These are phyloP conservation scores for Blastocystis sp. DNA, from an alignment of 352 stramenopile genomes.

Conservation along the genomic window DNA sequence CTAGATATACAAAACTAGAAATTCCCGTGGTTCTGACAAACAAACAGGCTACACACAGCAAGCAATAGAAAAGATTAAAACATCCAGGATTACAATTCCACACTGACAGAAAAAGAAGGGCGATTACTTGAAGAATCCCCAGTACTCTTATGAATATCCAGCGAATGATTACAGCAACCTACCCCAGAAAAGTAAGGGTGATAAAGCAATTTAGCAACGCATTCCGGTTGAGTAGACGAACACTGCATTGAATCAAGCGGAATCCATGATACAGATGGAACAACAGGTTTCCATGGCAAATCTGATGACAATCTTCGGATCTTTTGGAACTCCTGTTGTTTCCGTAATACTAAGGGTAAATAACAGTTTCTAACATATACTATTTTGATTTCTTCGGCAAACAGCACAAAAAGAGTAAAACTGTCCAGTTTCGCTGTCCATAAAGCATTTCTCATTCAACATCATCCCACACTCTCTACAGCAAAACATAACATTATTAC, in stretches of 20 bases:
- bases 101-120: not conserved
- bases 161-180: too few species aligned
- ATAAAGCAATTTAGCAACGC: too few species aligned
- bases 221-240: too few species aligned
- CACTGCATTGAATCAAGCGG: too few species aligned
- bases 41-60: not conserved
- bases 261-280: too few species aligned
- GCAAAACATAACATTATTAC: slow-evolving; percentile 15
- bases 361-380: not conserved
- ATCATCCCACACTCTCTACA: slow-evolving; percentile 39
- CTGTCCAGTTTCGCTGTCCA: not conserved
- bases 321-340: too few species aligned
- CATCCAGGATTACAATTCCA: not conserved
- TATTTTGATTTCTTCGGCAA: not conserved
- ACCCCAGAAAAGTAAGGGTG: too few species aligned
- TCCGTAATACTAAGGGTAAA: too few species aligned
- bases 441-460: slow-evolving; percentile 57
- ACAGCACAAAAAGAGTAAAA: slow-evolving; percentile 44
- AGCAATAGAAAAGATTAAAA: not conserved
- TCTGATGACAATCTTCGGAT: too few species aligned
- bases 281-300: too few species aligned
- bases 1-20: not conserved
- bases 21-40: not conserved
- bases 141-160: not conserved
- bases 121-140: not conserved